phyloP scores from a whole-genome alignment of 148 eudicot species.

The Chenopodium album region DNA sequence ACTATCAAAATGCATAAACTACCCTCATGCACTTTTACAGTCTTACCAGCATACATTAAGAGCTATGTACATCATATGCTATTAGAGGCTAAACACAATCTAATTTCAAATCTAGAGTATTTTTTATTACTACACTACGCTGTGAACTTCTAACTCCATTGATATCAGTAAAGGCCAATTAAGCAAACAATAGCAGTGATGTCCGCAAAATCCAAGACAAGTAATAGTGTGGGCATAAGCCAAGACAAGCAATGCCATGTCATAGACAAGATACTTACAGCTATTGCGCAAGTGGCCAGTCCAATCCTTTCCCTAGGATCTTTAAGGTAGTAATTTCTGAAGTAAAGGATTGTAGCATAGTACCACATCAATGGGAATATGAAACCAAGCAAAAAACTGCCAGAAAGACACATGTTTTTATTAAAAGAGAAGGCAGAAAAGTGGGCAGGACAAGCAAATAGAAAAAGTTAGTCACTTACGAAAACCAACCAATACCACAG shows the following conservation, averaged over 20 bases:
- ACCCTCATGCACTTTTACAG: not conserved
- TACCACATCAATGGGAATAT: conserved; percentile 65
- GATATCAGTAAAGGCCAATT: not conserved
- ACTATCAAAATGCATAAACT: not conserved
- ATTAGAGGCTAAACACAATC: not conserved
- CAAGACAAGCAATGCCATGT: conserved; percentile 10
- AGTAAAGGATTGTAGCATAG: conserved; percentile 60
- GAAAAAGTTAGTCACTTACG: conserved; percentile 35
- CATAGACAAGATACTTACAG: conserved; percentile 42
- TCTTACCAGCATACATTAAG: not conserved
- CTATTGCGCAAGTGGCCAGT: conserved; percentile 58
- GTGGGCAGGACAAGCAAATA: conserved; percentile 3
- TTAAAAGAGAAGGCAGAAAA: conserved; percentile 10
- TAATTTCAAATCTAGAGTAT: not conserved
- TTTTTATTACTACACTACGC: not conserved
- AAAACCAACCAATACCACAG: conserved; percentile 73
- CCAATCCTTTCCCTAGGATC: conserved; percentile 79
- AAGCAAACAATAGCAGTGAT: not conserved
- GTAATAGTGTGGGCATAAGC: too few relatives aligned
- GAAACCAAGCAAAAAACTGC: conserved; percentile 65
- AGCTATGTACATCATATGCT: not conserved
- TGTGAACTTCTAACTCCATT: not conserved
- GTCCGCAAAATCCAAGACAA: not conserved
- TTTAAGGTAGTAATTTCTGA: conserved; percentile 55
- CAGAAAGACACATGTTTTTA: conserved; percentile 3